Evolutionary conservation across 1,139 yeast species (phyloP).

Genomic region (Hemisphaericaspora subhashii): DNA sequence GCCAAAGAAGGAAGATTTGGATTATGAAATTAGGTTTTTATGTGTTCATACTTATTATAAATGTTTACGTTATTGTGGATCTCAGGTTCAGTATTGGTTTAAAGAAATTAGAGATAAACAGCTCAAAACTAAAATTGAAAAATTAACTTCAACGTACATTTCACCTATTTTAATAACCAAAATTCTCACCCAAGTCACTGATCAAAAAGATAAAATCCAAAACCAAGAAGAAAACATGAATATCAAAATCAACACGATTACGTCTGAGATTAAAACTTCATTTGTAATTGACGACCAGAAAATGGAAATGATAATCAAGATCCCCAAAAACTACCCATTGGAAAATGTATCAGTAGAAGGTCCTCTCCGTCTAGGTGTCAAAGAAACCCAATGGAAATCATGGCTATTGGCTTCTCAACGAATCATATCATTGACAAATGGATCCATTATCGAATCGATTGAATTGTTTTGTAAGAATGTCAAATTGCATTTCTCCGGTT

Average conservation of each 20-base stretch:
- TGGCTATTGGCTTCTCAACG: constrained; percentile 93
- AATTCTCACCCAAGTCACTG: constrained; percentile 58
- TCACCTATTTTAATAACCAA: constrained; percentile 64
- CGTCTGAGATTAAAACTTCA: constrained; percentile 70
- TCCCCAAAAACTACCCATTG: constrained; percentile 34
- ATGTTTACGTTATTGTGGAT: constrained; percentile 60
- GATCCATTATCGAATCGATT: constrained; percentile 79
- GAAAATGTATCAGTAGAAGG: constrained; percentile 60
- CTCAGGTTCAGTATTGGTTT: constrained; percentile 73
- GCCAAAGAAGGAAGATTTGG: constrained; percentile 18
- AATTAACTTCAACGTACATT: constrained; percentile 57
- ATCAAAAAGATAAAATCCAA: constrained; percentile 34
- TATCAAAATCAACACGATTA: constrained; percentile 59
- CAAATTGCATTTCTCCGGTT: constrained; percentile 81
- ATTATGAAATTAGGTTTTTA: constrained; percentile 33
- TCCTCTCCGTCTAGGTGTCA: constrained; percentile 80
- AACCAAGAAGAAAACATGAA: constrained; percentile 51
- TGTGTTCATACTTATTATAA: constrained; percentile 58
- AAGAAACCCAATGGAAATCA: constrained; percentile 91
- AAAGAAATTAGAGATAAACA: constrained; percentile 59
- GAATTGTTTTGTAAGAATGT: constrained; percentile 82
- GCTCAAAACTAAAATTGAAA: constrained; percentile 56
- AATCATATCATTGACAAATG: constrained; percentile 70
- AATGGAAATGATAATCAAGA: constrained; percentile 70
- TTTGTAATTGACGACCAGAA: constrained; percentile 87